Evolutionary conservation across 352 stramenopile genomes (phyloP).

Genomic region (Phytophthora colocasiae): DNA sequence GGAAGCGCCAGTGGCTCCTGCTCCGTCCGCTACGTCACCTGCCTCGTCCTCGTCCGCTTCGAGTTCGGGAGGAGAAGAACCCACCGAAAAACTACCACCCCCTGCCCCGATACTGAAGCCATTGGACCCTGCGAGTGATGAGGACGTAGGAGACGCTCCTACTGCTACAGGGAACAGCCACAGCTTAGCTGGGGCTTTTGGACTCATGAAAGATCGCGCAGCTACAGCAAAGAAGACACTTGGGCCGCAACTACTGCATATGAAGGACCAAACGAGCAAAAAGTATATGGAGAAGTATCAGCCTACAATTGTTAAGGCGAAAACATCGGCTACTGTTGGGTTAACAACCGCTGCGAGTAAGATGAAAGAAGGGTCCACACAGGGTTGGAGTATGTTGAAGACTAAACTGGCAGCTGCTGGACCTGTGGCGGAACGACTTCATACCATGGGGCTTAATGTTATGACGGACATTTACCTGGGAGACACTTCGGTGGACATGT

Average conservation of each 20-base stretch:
- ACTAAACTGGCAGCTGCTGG: conserved; percentile 74
- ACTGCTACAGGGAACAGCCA: conserved; percentile 25
- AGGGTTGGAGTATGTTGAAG: conserved; percentile 85
- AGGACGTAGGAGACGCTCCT: conserved; percentile 29
- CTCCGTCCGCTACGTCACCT: conserved; percentile 20
- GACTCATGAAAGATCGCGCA: conserved; percentile 60
- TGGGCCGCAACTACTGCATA: conserved; percentile 54
- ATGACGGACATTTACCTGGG: conserved; percentile 75
- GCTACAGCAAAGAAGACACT: conserved; percentile 64
- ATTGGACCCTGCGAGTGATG: conserved; percentile 33
- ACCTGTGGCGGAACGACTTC: conserved; percentile 77
- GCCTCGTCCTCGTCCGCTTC: conserved; percentile 39
- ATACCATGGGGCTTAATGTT: conserved; percentile 75
- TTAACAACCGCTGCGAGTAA: conserved; percentile 38
- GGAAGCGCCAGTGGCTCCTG: neutral
- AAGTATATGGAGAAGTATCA: conserved; percentile 70
- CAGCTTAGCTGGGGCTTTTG: conserved; percentile 44
- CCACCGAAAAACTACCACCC: conserved; percentile 29
- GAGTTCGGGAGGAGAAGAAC: conserved; percentile 41
- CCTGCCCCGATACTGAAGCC: conserved; percentile 24
- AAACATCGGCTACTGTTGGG: conserved; percentile 60
- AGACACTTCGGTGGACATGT: conserved; percentile 58
- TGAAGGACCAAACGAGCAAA: conserved; percentile 66
- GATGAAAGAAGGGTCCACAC: conserved; percentile 77
- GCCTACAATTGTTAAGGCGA: conserved; percentile 77